These are phyloP conservation scores for Plasmopara viticola DNA, from an alignment of 352 stramenopile species.

Conservation along the genomic window DNA sequence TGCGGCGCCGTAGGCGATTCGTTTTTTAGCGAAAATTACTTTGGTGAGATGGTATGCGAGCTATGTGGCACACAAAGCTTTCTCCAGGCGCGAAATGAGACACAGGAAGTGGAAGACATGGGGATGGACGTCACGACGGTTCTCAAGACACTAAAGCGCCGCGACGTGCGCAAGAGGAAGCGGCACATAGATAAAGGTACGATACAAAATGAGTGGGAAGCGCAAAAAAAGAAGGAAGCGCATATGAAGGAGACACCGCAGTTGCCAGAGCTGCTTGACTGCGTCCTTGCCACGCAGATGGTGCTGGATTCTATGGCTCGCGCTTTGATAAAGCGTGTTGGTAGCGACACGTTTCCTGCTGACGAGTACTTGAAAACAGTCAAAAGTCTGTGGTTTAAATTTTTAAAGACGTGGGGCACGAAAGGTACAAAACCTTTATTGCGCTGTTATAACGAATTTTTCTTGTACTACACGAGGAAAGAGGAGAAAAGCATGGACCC, in stretches of 20 bases:
- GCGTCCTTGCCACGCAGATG: slow-evolving; percentile 52
- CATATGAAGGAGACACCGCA: slow-evolving; percentile 3
- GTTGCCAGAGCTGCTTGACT: slow-evolving; percentile 44
- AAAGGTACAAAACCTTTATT: slow-evolving; percentile 56
- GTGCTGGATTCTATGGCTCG: slow-evolving; percentile 50
- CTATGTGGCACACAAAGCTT: slow-evolving; percentile 81
- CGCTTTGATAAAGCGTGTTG: slow-evolving; percentile 34
- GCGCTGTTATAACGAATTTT: slow-evolving; percentile 72
- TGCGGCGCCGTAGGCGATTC: slow-evolving; percentile 67
- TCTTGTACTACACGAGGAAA: slow-evolving; percentile 19
- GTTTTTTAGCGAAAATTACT: slow-evolving; percentile 83
- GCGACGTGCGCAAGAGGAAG: slow-evolving; percentile 25
- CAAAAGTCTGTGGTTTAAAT: slow-evolving; percentile 59
- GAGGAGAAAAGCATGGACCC: slow-evolving; percentile 45
- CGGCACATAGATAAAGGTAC: slow-evolving; percentile 11
- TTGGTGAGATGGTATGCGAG: slow-evolving; percentile 80
- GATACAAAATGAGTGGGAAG: slow-evolving; percentile 1
- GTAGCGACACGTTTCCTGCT: slow-evolving; percentile 29
- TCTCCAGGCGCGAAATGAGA: slow-evolving; percentile 76
- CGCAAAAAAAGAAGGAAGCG: slow-evolving; percentile 5
- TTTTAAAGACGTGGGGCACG: slow-evolving; percentile 52
- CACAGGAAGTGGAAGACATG: slow-evolving; percentile 74
- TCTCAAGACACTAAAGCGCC: slow-evolving; percentile 33
- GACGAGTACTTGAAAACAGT: slow-evolving; percentile 44
- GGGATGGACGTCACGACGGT: slow-evolving; percentile 35